Conservation (phyloP, 2,329 filamentous ascomycete species). For the Colletotrichum falcatum region DNA sequence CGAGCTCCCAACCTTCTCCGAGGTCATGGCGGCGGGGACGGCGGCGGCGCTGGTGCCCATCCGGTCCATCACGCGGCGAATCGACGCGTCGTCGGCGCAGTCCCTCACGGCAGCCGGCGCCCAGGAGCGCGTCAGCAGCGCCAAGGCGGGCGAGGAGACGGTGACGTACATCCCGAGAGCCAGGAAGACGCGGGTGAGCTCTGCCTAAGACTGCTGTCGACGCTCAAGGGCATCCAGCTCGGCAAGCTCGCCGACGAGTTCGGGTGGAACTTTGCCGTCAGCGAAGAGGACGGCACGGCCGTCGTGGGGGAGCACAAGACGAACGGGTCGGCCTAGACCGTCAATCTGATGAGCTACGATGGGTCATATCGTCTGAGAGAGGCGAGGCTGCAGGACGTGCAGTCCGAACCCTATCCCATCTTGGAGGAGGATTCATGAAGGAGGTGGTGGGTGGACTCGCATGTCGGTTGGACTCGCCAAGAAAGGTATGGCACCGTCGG, state of each 20-base stretch:
- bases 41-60: slow-evolving; percentile 93
- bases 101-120: slow-evolving; percentile 52
- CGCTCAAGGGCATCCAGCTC: slow-evolving; percentile 86
- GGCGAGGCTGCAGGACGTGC: not conserved
- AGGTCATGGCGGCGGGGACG: slow-evolving; percentile 93
- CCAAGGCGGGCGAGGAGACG: slow-evolving; percentile 58
- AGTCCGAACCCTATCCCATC: not conserved
- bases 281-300: slow-evolving; percentile 58
- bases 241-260: slow-evolving; percentile 83
- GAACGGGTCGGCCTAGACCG: slow-evolving; percentile 44
- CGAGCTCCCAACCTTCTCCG: slow-evolving; percentile 67
- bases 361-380: not conserved
- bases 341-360: slow-evolving; percentile 50
- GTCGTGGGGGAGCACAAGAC: slow-evolving; percentile 48
- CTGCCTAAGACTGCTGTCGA: slow-evolving; percentile 77
- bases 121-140: slow-evolving; percentile 54
- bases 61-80: slow-evolving; percentile 83
- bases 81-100: slow-evolving; percentile 52
- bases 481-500: not conserved
- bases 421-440: not conserved
- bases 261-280: slow-evolving; percentile 73
- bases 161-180: slow-evolving; percentile 66
- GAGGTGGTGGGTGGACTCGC: too few relatives aligned
- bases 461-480: slow-evolving; percentile 4
- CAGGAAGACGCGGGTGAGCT: slow-evolving; percentile 79